Evolutionary conservation across 495 filamentous ascomycete genomes (phyloP), one percentile per base, ranked within the genome.

Genomic region (Lasiosphaeria miniovina): DNA sequence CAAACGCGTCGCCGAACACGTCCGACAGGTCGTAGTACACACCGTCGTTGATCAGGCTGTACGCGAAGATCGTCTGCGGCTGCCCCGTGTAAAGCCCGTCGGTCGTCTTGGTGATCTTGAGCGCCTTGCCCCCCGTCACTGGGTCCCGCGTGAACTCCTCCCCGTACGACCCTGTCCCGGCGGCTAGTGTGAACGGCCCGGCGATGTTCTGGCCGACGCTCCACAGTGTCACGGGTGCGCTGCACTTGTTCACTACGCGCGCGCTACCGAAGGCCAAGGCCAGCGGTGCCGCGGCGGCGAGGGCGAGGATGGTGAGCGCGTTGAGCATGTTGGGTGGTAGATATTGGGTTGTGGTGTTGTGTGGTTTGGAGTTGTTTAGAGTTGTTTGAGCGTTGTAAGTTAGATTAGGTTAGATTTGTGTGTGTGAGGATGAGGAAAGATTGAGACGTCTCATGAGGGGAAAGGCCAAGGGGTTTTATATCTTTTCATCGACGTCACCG

Each of bases 11-110:
- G 6, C 83, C 83, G 43, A 82, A 84, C 43, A 85, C 80, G 60
- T 77, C 73, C 49, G 72, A 78, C 55, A 86, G 68, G 56, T 85
- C 83, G 60, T 85, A 86, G 78, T 77, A 86, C 50, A 84, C 63
- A 14, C 68, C 66, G 58, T 40, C 65, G 52, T 74, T 74, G 53
- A 82, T 78, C 35, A 86, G 72, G 52, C 76, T 77, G 65, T 84
- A 84, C 6, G 81, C 78, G 62, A 78, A 84, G 69, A 76, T 76
- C 52, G 77, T 78, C 70, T 84, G 73, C 2, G 82, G 71, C 43
- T 75, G 76, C 52, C 79, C 80, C 56, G 77, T 75, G 71, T 78
- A 84, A 48, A 86, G 69, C 7, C 83, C 83, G 63, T 84, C 71
- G 56, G 73, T 43, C 10, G 59, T 61, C 41, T 58, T 71, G 49